Evolutionary conservation across 768 basidiomycete species (phyloP).

Genomic region (Tephrocybe sp.): DNA sequence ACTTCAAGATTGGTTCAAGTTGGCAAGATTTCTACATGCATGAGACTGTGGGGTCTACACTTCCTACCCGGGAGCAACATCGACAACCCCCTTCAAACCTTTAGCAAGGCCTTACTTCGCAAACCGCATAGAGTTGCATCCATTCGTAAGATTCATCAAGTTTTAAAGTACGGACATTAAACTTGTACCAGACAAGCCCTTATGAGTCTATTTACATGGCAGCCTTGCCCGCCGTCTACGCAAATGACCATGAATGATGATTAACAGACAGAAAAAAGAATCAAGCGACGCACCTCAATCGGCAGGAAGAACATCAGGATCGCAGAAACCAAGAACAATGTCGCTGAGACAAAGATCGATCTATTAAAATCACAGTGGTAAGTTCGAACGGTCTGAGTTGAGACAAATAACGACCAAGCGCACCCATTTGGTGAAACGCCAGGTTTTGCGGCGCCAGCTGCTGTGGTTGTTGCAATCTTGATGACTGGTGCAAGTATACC

Average conservation of each 20-base stretch:
- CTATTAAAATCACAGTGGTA: slow-evolving; percentile 19
- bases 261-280: not conserved
- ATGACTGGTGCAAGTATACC: slow-evolving; percentile 48
- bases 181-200: no score
- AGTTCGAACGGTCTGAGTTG: not conserved
- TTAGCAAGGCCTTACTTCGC: no score
- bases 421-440: slow-evolving; percentile 38
- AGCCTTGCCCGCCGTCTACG: slow-evolving; percentile 7
- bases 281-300: slow-evolving; percentile 4
- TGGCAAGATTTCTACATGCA: no score
- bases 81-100: no score
- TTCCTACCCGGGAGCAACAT: no score
- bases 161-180: no score
- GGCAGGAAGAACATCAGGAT: slow-evolving; percentile 40
- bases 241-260: not conserved
- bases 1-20: no score
- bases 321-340: slow-evolving; percentile 41
- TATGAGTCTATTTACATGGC: slow-evolving; percentile 1
- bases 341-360: slow-evolving; percentile 46
- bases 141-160: no score
- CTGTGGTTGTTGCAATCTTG: slow-evolving; percentile 36
- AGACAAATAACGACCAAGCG: slow-evolving; percentile 14
- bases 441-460: slow-evolving; percentile 1
- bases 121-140: no score
- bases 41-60: no score